These are phyloP conservation scores for Cichorium intybus DNA, from an alignment of 140 eudicot genomes.

Conservation along the genomic window DNA sequence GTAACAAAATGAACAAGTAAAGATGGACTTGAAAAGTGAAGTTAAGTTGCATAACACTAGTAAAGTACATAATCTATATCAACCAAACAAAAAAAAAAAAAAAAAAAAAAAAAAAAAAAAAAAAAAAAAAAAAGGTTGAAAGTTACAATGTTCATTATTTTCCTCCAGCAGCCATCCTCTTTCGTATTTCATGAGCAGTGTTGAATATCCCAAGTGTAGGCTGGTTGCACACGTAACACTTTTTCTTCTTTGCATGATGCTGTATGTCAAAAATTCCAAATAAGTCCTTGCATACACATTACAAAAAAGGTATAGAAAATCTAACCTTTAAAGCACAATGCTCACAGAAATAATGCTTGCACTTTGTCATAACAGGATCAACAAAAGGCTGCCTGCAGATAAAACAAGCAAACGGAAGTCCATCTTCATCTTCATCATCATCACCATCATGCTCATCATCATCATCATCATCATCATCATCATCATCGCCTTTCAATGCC, in stretches of 20 bases:
- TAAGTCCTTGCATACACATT: neutral
- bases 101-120: slow-evolving; percentile 9
- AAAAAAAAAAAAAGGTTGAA: slow-evolving; percentile 7
- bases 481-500: slow-evolving; percentile 56
- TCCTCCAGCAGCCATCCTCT: slow-evolving; percentile 57
- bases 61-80: slow-evolving; percentile 5
- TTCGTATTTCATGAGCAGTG: slow-evolving; percentile 79
- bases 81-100: slow-evolving; percentile 2
- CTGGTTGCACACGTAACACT: slow-evolving; percentile 86
- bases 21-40: slow-evolving; percentile 8
- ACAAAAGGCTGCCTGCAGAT: slow-evolving; percentile 91
- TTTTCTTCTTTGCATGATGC: slow-evolving; percentile 86
- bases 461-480: slow-evolving; percentile 51
- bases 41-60: neutral
- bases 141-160: slow-evolving; percentile 32
- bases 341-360: slow-evolving; percentile 98
- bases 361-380: slow-evolving; percentile 85
- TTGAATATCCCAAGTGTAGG: slow-evolving; percentile 91
- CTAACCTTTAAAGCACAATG: slow-evolving; percentile 95
- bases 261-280: slow-evolving; percentile 27
- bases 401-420: slow-evolving; percentile 92
- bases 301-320: neutral
- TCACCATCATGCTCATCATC: slow-evolving; percentile 59
- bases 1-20: slow-evolving; percentile 11
- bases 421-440: slow-evolving; percentile 78